Base-by-base conservation (phyloP, 2,329 filamentous ascomycete species). In the Sarocladium oryzae region DNA sequence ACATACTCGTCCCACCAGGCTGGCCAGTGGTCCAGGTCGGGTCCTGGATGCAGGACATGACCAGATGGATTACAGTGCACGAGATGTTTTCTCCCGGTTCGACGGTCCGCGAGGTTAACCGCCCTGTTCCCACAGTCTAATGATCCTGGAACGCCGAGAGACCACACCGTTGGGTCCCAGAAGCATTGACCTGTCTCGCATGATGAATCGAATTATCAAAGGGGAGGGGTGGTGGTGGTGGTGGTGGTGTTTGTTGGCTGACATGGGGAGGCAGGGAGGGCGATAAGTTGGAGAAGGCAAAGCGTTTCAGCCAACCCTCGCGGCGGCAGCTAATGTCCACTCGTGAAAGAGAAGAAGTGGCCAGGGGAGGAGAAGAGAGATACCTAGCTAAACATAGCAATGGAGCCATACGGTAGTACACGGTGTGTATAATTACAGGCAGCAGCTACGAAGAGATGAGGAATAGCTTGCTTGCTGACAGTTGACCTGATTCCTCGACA, bases 231-330 rank as follows among this genome's bases (percentile, higher is more conserved):
- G n/a, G n/a, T n/a, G n/a, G n/a, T n/a, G n/a, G n/a, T n/a, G n/a
- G n/a, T n/a, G n/a, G n/a, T n/a, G n/a, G n/a, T n/a, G n/a, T 16
- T 7, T 6, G 35, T 15, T 37, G 23, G 40, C 37, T 26, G 40
- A 43, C 40, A 43, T 43, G 24, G 40, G 5, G 23, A 43, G n/a
- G n/a, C n/a, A 43, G 21, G 40, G 40, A 16, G 16, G 40, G 21
- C 40, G 10, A n/a, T n/a, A n/a, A 26, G 40, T 43, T 43, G 40
- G 40, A 43, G 40, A 43, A 40, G 40, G 13, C 40, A n/a, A 43
- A 16, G 40, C 40, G 40, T 43, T 43, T 43, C 40, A 43, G 40
- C 21, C 16, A 8, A 7, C 37, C 10, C 35, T 11, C 35, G 35
- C 37, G 37, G 37, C 37, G 16, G 18, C 37, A 40, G 18, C 37